Base-by-base conservation (phyloP, 2,329 filamentous ascomycete species). In the Sporothrix luriei region DNA sequence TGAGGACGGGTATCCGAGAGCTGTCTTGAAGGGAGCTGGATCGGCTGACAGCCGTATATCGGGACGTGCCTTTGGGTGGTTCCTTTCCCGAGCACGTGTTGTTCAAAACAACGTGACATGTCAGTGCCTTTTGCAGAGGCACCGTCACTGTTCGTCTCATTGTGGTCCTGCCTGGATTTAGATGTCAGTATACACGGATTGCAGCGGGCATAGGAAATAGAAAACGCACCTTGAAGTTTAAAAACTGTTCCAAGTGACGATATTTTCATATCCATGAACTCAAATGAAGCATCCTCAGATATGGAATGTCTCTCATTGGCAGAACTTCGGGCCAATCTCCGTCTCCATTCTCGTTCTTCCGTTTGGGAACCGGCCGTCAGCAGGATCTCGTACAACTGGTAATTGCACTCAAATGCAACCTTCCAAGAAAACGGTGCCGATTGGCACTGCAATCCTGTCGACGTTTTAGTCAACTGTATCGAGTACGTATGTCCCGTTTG, bases 391-490 rank as follows among this genome's bases (percentile, higher is more conserved):
- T 92, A 94, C 68, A 94, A 82, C 71, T 91, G 88, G 73, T 91
- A 87, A 69, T 90, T 85, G 73, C 87, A 87, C 77, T 95, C 90
- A 75, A 98, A 97, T 2, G 92, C 84, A 13, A 97, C 76, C 77
- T 98, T 99, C 94, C 94, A 98, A 1, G 93, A 95, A 78, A 92
- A 92, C 0, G 91, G 89, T 0, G 92, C 91, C 3, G 91, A 92
- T 73, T 95, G 90, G 75, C 93, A 97, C 82, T 94, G 93, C 9
- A 98, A 78, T 0, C 93, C 93, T 97, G 71, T 13, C 2, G 11
- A 59, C 54, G 19, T 26, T 66, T 62, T 61, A 24, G 21, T 38
- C 59, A 33, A 61, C n/a, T 71, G 69, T 46, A 59, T 16, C 38
- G 4, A 14, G 9, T 2, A 16, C 19, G 16, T n/a, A 7, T 24